phyloP scores from a whole-genome alignment of 2,329 filamentous ascomycete genomes.

The Drechslerella dactyloides region DNA sequence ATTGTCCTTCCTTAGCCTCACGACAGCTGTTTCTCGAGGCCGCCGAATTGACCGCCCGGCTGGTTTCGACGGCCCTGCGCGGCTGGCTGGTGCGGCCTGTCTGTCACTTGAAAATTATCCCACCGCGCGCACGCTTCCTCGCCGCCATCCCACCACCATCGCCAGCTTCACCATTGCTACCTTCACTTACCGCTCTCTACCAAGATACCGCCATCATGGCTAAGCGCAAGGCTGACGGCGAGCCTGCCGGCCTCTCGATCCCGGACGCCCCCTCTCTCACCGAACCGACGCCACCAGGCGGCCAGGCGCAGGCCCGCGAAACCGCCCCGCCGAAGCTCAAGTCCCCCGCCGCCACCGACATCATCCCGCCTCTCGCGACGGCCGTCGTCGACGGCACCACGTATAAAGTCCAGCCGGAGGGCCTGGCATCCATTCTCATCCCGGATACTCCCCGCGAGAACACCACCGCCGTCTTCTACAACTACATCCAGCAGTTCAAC shows the following conservation, averaged over 20 bases:
- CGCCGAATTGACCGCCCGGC: slow-evolving; percentile 1
- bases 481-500: slow-evolving; percentile 98
- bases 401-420: slow-evolving; percentile 43
- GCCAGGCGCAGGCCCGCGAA: slow-evolving; percentile 31
- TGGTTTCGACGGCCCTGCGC: neutral
- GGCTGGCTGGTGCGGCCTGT: too few relatives aligned
- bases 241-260: neutral
- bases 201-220: slow-evolving; percentile 15
- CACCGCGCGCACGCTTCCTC: neutral
- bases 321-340: slow-evolving; percentile 16
- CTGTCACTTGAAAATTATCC: too few relatives aligned
- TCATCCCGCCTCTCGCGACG: slow-evolving; percentile 26
- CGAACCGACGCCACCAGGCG: slow-evolving; percentile 20
- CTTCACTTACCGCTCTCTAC: neutral
- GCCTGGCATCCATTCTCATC: slow-evolving; percentile 30
- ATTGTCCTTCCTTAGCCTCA: too few relatives aligned
- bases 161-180: neutral
- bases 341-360: slow-evolving; percentile 4
- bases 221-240: slow-evolving; percentile 22
- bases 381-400: slow-evolving; percentile 18
- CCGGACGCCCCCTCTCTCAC: slow-evolving; percentile 1
- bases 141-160: neutral
- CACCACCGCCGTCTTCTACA: slow-evolving; percentile 83
- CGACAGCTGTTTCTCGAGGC: too few relatives aligned
- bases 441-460: slow-evolving; percentile 1